These are phyloP conservation scores for Sporisorium scitamineum DNA, from an alignment of 1,284 basidiomycete species.

Conservation along the genomic window DNA sequence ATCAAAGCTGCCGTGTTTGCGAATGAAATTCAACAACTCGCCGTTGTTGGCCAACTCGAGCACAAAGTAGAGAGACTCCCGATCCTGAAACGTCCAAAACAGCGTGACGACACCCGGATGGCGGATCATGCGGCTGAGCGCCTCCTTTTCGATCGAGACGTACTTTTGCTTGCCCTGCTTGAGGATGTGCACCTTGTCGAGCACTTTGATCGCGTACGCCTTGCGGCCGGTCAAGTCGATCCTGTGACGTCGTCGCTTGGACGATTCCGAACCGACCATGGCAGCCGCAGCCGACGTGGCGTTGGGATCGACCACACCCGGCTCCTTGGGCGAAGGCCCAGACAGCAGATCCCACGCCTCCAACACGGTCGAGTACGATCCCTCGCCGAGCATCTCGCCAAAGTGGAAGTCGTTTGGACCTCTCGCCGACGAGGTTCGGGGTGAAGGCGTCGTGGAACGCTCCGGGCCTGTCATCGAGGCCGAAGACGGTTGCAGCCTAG, in stretches of 20 bases:
- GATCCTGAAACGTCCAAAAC: constrained; percentile 68
- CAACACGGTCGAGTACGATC: constrained; percentile 67
- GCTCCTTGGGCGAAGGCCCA: constrained; percentile 37
- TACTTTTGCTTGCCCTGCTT: constrained; percentile 69
- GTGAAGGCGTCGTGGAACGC: constrained; percentile 22
- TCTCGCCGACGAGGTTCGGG: constrained; percentile 33
- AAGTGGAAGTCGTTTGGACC: constrained; percentile 65
- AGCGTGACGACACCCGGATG: constrained; percentile 65
- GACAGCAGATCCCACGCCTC: constrained; percentile 66
- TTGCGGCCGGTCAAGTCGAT: constrained; percentile 45
- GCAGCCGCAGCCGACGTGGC: constrained; percentile 48
- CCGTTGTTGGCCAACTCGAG: constrained; percentile 66
- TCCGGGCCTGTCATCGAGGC: constrained; percentile 16
- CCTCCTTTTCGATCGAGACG: constrained; percentile 67
- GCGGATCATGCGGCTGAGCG: constrained; percentile 63
- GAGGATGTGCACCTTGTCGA: constrained; percentile 69
- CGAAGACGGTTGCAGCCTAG: constrained; percentile 23
- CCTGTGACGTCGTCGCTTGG: constrained; percentile 18
- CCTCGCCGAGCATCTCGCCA: constrained; percentile 67
- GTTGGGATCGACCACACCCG: constrained; percentile 32
- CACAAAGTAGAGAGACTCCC: constrained; percentile 67
- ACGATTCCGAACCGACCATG: constrained; percentile 47
- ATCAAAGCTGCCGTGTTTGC: constrained; percentile 63
- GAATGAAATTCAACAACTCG: constrained; percentile 64
- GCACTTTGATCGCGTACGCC: constrained; percentile 66